Evolutionary conservation across 1,284 basidiomycete genomes (phyloP).

Genomic region (Boletus semigastroideus): DNA sequence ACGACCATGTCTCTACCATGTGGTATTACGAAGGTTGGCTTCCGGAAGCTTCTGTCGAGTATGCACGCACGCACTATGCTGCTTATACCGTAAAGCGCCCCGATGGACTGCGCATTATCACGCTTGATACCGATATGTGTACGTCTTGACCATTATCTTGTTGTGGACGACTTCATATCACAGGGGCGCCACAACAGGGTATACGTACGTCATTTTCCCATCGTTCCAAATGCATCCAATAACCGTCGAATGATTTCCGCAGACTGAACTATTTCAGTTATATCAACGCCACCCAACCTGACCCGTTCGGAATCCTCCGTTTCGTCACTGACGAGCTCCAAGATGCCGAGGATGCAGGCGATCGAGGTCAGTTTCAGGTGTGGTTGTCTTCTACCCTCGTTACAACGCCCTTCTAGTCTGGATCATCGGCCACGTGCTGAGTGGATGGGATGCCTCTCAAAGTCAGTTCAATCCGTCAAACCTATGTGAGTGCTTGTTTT

Average conservation of each 20-base stretch:
- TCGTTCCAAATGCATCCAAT: background rate
- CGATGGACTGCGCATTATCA: slow-evolving; percentile 71
- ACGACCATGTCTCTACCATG: slow-evolving; percentile 64
- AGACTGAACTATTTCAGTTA: slow-evolving; percentile 72
- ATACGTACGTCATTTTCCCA: slow-evolving; percentile 32
- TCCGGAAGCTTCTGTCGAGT: slow-evolving; percentile 51
- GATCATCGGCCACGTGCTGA: slow-evolving; percentile 77
- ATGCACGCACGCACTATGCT: slow-evolving; percentile 67
- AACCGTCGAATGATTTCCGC: slow-evolving; percentile 8
- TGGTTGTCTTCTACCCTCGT: background rate
- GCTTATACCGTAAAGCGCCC: slow-evolving; percentile 66
- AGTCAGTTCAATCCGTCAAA: slow-evolving; percentile 58
- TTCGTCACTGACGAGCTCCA: slow-evolving; percentile 82
- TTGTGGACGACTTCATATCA: background rate
- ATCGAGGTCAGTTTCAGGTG: slow-evolving; percentile 45
- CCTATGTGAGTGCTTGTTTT: slow-evolving; percentile 50
- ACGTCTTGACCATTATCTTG: slow-evolving; percentile 5
- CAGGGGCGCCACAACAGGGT: slow-evolving; percentile 15
- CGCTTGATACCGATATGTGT: slow-evolving; percentile 77
- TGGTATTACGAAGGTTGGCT: slow-evolving; percentile 76
- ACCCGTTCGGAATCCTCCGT: slow-evolving; percentile 72
- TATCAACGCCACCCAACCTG: slow-evolving; percentile 68
- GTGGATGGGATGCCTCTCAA: slow-evolving; percentile 69
- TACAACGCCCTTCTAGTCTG: slow-evolving; percentile 48
- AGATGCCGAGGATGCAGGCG: slow-evolving; percentile 65